Evolutionary conservation across 2,329 filamentous ascomycete species (phyloP).

Genomic region (Endocalyx cinctus): DNA sequence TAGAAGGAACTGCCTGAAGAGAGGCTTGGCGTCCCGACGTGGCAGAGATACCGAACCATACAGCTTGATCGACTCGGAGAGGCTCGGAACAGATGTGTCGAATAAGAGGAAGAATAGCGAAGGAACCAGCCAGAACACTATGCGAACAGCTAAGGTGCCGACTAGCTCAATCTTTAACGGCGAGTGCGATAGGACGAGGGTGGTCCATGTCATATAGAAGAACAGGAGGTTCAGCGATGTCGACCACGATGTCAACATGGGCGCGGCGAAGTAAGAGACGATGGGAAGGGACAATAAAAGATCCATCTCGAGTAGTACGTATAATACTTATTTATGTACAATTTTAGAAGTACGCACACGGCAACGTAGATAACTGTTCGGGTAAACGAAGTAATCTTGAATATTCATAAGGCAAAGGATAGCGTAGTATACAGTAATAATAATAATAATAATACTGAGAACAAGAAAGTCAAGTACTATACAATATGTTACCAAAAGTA

Average conservation of each 20-base stretch:
- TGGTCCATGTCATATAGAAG: slow-evolving; percentile 88
- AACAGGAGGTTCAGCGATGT: slow-evolving; percentile 82
- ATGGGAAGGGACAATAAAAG: slow-evolving; percentile 69
- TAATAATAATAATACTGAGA: background rate
- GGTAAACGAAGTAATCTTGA: no score
- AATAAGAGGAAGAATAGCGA: slow-evolving; percentile 69
- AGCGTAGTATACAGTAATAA: no score
- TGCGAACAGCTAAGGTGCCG: slow-evolving; percentile 62
- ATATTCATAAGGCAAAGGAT: no score
- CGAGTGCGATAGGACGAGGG: slow-evolving; percentile 71
- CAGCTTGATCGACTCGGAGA: slow-evolving; percentile 65
- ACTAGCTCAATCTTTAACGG: slow-evolving; percentile 71
- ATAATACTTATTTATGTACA: no score
- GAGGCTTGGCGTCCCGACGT: slow-evolving; percentile 32
- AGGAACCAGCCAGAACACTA: slow-evolving; percentile 68
- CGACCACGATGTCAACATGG: slow-evolving; percentile 61
- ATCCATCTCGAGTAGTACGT: slow-evolving; percentile 43
- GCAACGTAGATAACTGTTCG: no score
- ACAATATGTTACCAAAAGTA: background rate
- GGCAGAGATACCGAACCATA: slow-evolving; percentile 51
- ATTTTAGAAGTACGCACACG: no score
- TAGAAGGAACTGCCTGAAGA: slow-evolving; percentile 35
- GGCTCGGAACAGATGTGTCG: slow-evolving; percentile 64
- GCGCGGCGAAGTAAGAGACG: slow-evolving; percentile 61
- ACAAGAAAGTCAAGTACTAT: background rate